Base-by-base conservation (phyloP, 371 early-diverging fungal genomes). In the Batkoa obscura region DNA sequence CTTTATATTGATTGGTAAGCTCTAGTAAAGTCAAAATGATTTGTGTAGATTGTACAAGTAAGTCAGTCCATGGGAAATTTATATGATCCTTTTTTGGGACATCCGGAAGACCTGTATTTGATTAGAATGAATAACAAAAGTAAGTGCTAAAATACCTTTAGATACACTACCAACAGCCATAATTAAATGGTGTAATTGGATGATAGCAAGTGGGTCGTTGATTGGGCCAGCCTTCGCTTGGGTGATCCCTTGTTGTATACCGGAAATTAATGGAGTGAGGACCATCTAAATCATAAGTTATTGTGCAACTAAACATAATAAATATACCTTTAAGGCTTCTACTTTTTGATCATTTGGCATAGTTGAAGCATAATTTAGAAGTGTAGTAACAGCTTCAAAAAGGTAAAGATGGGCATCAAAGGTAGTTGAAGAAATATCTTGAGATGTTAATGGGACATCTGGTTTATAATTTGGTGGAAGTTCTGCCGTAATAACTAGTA, bases 311-410 rank as follows among this genome's bases (percentile, higher is more conserved):
- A 1, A 17, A 41, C 0, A 32, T 33, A 31, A 12, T 5, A 52
- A 37, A 55, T 51, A 15, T 61, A 78, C 79, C 63, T 76, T 74
- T 38, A 89, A 71, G 48, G 83, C 80, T 60, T 84, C 78, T 54
- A 79, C 76, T 66, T 89, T 88, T 54, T 81, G 78, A 56, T 73
- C 68, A 13, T 72, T 69, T 51, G 80, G 75, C 41, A 85, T 70
- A 41, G 65, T 66, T 31, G 83, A 81, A 33, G 80, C 69, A 9
- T 94, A 84, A 61, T 35, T 34, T 13, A 94, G 87, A 62, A 92
- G 67, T 56, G 80, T 70, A 30, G 94, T 92, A 50, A 84, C 90
- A 2, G 90, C 81, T 65, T 95, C 96, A 72, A 90, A 94, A 37
- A 93, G 64, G 63, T 84, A 88, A 34, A 88, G 64, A 66, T 94